Conservation (phyloP, 1,139 yeast genomes). For the Kurtzmaniella quercitrusa region DNA sequence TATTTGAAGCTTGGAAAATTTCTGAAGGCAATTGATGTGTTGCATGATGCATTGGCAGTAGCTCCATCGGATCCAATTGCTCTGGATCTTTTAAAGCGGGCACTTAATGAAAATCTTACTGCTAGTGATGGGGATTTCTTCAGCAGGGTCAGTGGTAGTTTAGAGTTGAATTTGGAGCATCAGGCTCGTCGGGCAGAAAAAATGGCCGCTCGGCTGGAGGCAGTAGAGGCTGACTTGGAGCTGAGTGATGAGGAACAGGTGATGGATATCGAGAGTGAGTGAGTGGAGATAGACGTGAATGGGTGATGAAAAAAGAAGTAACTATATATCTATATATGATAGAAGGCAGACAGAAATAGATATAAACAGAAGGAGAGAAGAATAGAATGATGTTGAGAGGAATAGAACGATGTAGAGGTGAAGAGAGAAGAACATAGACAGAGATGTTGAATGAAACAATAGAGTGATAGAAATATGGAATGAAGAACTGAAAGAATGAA, state of each 20-base stretch:
- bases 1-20: conserved; percentile 65
- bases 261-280: conserved; percentile 64
- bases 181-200: conserved; percentile 5
- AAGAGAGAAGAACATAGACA: too few species aligned
- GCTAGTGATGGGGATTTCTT: conserved; percentile 1
- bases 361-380: too few species aligned
- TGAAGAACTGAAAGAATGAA: too few species aligned
- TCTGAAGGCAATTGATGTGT: conserved; percentile 64
- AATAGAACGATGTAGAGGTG: too few species aligned
- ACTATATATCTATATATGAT: too few species aligned
- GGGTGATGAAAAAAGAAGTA: too few species aligned
- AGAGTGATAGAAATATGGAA: too few species aligned
- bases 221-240: conserved; percentile 47
- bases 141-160: not conserved
- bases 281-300: conserved; percentile 2
- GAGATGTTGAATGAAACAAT: too few species aligned
- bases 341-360: too few species aligned
- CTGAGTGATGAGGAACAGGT: conserved; percentile 58
- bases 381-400: too few species aligned
- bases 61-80: conserved; percentile 84
- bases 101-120: conserved; percentile 61
- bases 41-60: conserved; percentile 80
- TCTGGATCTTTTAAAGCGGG: conserved; percentile 72
- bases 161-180: conserved; percentile 1
- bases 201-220: conserved; percentile 27